These are phyloP conservation scores for Patellifolia procumbens DNA, from an alignment of 179 eudicot species.

Conservation along the genomic window DNA sequence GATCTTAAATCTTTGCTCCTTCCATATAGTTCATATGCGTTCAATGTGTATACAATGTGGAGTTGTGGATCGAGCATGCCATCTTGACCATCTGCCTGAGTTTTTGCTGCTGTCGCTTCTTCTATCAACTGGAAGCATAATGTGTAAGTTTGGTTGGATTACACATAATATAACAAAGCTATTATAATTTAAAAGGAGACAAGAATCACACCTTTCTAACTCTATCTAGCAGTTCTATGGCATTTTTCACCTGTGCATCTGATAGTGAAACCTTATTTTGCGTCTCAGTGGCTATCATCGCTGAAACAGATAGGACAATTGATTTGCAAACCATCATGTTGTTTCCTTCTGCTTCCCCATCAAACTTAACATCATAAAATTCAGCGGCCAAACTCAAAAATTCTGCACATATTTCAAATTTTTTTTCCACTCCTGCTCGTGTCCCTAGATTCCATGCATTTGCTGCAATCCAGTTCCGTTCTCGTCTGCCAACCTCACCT, in stretches of 20 bases:
- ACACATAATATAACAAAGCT: neutral
- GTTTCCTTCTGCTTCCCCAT: slow-evolving; percentile 61
- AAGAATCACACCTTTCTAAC: slow-evolving; percentile 69
- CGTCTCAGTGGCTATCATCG: slow-evolving; percentile 71
- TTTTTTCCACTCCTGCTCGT: slow-evolving; percentile 53
- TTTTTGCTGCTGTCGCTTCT: slow-evolving; percentile 39
- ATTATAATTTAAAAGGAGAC: neutral
- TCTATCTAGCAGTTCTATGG: slow-evolving; percentile 70
- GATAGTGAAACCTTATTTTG: slow-evolving; percentile 47
- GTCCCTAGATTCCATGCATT: slow-evolving; percentile 77
- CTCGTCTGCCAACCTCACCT: slow-evolving; percentile 87
- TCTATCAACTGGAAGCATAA: slow-evolving; percentile 52
- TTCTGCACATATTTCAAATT: slow-evolving; percentile 61
- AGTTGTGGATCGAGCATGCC: slow-evolving; percentile 49
- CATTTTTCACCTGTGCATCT: slow-evolving; percentile 64
- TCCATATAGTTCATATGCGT: slow-evolving; percentile 67
- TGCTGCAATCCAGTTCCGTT: slow-evolving; percentile 73
- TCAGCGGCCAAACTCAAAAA: slow-evolving; percentile 73
- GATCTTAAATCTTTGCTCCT: slow-evolving; percentile 54
- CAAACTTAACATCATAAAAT: slow-evolving; percentile 56
- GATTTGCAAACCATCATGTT: slow-evolving; percentile 75
- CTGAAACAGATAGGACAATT: slow-evolving; percentile 59
- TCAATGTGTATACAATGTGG: slow-evolving; percentile 58
- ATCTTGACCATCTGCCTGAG: slow-evolving; percentile 37
- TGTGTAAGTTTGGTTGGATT: slow-evolving; percentile 13